phyloP scores from a whole-genome alignment of 345 rosid genomes.

The Arabidopsis thaliana region DNA sequence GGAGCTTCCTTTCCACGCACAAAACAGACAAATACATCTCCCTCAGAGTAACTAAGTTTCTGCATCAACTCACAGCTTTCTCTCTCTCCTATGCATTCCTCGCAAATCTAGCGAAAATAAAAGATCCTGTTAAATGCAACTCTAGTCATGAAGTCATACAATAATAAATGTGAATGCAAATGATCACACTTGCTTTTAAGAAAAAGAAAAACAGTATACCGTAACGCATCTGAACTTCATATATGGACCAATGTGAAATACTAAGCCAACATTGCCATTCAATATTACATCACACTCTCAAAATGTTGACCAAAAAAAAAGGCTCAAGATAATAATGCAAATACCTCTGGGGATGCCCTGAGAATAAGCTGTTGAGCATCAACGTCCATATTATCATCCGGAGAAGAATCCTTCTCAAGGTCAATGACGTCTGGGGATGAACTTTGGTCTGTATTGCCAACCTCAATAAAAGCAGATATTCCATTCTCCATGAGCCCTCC shows the following conservation, averaged over 20 bases:
- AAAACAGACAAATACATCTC: slow-evolving; percentile 74
- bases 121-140: slow-evolving; percentile 10
- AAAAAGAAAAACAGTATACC: not conserved
- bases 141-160: slow-evolving; percentile 10
- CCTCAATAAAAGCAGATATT: slow-evolving; percentile 72
- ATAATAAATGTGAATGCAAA: slow-evolving; percentile 23
- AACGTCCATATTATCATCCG: slow-evolving; percentile 62
- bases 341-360: slow-evolving; percentile 83
- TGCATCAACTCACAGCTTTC: slow-evolving; percentile 89
- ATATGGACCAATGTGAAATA: slow-evolving; percentile 2
- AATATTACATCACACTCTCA: slow-evolving; percentile 12
- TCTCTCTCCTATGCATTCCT: slow-evolving; percentile 92
- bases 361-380: slow-evolving; percentile 58
- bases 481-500: slow-evolving; percentile 73
- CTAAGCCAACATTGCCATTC: slow-evolving; percentile 25
- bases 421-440: slow-evolving; percentile 45
- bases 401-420: slow-evolving; percentile 56
- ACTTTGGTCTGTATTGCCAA: slow-evolving; percentile 41
- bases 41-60: slow-evolving; percentile 79
- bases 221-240: slow-evolving; percentile 16
- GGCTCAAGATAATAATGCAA: slow-evolving; percentile 26
- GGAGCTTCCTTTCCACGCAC: slow-evolving; percentile 97
- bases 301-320: slow-evolving; percentile 13
- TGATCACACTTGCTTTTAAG: slow-evolving; percentile 13
- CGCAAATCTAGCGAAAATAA: slow-evolving; percentile 66